Base-by-base conservation (phyloP, 2,329 filamentous ascomycete genomes). In the Fusarium coicis region DNA sequence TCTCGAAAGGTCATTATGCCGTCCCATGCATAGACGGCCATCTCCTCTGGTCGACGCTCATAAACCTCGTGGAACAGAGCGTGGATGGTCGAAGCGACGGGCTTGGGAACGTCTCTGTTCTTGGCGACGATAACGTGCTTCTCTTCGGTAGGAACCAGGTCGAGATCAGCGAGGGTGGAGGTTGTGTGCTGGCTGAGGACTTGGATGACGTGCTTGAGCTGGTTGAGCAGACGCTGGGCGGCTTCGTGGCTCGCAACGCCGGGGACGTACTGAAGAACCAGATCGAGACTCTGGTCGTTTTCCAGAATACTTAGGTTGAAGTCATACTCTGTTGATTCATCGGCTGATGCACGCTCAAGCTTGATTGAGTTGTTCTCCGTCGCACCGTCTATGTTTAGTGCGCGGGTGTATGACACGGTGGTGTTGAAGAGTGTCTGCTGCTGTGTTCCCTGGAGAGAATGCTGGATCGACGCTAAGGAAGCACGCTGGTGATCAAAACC, bases 1-100 rank as follows among this genome's bases (percentile, higher is more conserved):
- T 60, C 37, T 4, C 36, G 28, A n/a, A 54, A 55, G 1, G 46
- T 60, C 46, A 60, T 54, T 8, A n/a, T 1, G 1, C 37, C 57
- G 15, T 60, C 57, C 57, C 57, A 60, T 10, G 57, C 47, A 9
- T 54, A 34, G 10, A 60, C n/a, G 3, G 47, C 57, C n/a, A 40
- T 40, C 10, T 39, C 57, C 5, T 34, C 37, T 11, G 57, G 57
- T n/a, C 50, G 12, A 7, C 19, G 32, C 12, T 42, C 7, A 6
- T 42, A 54, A 10, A 54, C 36, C 0, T 54, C 30, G 15, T 60
- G 14, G 10, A 60, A 42, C 0, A 60, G 10, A 10, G 23, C 23
- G 8, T 60, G 57, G 7, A 60, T 40, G 2, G 46, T 54, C 10
- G 36, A 42, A n/a, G n/a, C 37, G 0, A 60, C 18, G 5, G 47